These are phyloP conservation scores for Boechera divaricarpa DNA, from an alignment of 345 rosid species.

Conservation along the genomic window DNA sequence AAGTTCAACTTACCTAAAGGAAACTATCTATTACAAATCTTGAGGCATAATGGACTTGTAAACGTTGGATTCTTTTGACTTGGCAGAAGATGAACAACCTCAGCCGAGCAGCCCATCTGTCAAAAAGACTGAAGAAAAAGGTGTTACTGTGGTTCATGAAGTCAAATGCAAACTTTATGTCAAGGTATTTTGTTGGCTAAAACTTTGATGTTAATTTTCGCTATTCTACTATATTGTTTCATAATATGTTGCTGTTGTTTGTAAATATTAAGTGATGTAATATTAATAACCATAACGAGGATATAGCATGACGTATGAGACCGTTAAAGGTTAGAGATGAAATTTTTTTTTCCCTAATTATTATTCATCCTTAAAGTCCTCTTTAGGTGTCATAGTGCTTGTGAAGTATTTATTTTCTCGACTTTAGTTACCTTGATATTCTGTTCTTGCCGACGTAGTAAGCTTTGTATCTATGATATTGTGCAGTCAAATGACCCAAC, in stretches of 20 bases:
- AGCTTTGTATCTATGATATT: conserved; percentile 7
- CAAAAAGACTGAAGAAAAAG: conserved; percentile 88
- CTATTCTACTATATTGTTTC: not conserved
- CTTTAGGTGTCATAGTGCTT: conserved; percentile 19
- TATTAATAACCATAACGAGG: not conserved
- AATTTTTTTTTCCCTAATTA: not conserved
- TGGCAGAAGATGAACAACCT: conserved; percentile 68
- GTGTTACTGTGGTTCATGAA: conserved; percentile 80
- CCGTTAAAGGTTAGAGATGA: not conserved
- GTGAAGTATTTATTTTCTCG: not conserved
- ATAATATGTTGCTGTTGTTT: not conserved
- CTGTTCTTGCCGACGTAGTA: conserved; percentile 16
- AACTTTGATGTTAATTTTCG: not conserved
- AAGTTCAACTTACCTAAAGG: conserved; percentile 27
- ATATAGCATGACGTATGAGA: not conserved
- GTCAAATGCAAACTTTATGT: conserved; percentile 97
- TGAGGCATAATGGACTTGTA: conserved; percentile 21
- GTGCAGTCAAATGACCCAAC: conserved; percentile 74
- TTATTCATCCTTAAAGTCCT: not conserved
- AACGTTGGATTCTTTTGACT: conserved; percentile 28
- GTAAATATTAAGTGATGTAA: not conserved
- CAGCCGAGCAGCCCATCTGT: conserved; percentile 95
- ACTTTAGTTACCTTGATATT: conserved; percentile 9
- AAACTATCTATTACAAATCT: conserved; percentile 14
- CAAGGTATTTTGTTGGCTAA: conserved; percentile 58